Evolutionary conservation across 2,329 filamentous ascomycete genomes (phyloP), one percentile per base, ranked within the genome.

Genomic region (Colletotrichum zoysiae): DNA sequence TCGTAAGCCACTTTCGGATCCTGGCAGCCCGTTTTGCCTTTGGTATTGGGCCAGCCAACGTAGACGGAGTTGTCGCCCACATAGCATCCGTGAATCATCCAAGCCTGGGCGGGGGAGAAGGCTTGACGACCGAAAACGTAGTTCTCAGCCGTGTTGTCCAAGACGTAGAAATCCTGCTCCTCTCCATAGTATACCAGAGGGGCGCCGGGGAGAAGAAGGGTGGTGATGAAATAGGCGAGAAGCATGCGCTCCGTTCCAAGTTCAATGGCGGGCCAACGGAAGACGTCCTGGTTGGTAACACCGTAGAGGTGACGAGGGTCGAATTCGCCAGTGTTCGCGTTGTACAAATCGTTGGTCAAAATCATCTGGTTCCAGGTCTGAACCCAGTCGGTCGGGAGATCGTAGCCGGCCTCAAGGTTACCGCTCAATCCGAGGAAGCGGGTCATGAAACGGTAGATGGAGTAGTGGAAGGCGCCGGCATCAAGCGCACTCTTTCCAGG

Each of bases 71-170:
- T 86, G 23, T 84, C 83, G 5, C 91, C 82, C 18, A 81, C 81
- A 79, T 91, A 91, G 77, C 90, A 92, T 7, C 90, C 90, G 75
- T 92, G 90, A 46, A 85, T 84, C 75, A 90, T 87, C 90, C 90
- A 92, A 2, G 89, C 90, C 3, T 86, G 86, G 2, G 88, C 84
- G 3, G 88, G 85, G 11, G 87, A 86, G 86, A 92, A 91, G 2
- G 90, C 81, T 76, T 89, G 87, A 75, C 90, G 86, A 26, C 90
- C 90, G 76, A 89, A 92, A 53, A 92, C 85, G 76, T 92, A 92
- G 76, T 92, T 91, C 69, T 82, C 81, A 5, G 89, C 89, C 0
- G 89, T 90, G 70, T 88, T 90, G 76, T 92, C 90, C 3, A 91
- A 80, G 0, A 90, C 81, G 75, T 91, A 91, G 73, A 89, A 89